These are phyloP conservation scores for Selenicereus undatus DNA, from an alignment of 148 eudicot species.

Conservation along the genomic window DNA sequence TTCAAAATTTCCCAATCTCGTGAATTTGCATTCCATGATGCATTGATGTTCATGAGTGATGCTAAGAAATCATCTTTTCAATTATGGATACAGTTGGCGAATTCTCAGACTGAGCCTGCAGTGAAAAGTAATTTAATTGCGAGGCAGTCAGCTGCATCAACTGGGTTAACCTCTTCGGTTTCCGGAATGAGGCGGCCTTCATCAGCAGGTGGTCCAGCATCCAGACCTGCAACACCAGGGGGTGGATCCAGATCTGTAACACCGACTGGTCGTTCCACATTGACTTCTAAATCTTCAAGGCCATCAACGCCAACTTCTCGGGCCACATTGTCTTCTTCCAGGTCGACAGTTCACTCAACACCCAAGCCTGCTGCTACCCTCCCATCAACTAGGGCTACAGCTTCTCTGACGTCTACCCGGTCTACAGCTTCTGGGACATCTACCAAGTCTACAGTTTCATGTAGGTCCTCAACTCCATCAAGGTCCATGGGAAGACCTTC, in stretches of 20 bases:
- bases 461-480: slow-evolving; percentile 76
- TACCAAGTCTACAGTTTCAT: slow-evolving; percentile 38
- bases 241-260: slow-evolving; percentile 72
- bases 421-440: slow-evolving; percentile 52
- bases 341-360: slow-evolving; percentile 29
- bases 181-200: slow-evolving; percentile 50
- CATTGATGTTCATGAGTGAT: neutral
- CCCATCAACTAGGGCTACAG: slow-evolving; percentile 50
- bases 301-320: slow-evolving; percentile 83
- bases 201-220: slow-evolving; percentile 80
- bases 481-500: slow-evolving; percentile 39
- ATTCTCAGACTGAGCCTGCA: slow-evolving; percentile 56
- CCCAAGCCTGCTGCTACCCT: slow-evolving; percentile 18
- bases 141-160: slow-evolving; percentile 54
- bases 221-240: slow-evolving; percentile 40
- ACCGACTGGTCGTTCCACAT: slow-evolving; percentile 77
- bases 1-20: neutral
- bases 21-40: slow-evolving; percentile 1
- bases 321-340: slow-evolving; percentile 44
- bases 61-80: slow-evolving; percentile 12
- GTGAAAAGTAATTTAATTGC: slow-evolving; percentile 49
- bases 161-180: slow-evolving; percentile 55
- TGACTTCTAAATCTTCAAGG: slow-evolving; percentile 66
- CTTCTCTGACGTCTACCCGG: slow-evolving; percentile 53
- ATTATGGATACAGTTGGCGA: slow-evolving; percentile 53